A percentile compares a stretch with the other conserved stretches of the same genome.
phyloP scores from a whole-genome alignment of 345 rosid genomes.

The Zanthoxylum bungeanum region DNA sequence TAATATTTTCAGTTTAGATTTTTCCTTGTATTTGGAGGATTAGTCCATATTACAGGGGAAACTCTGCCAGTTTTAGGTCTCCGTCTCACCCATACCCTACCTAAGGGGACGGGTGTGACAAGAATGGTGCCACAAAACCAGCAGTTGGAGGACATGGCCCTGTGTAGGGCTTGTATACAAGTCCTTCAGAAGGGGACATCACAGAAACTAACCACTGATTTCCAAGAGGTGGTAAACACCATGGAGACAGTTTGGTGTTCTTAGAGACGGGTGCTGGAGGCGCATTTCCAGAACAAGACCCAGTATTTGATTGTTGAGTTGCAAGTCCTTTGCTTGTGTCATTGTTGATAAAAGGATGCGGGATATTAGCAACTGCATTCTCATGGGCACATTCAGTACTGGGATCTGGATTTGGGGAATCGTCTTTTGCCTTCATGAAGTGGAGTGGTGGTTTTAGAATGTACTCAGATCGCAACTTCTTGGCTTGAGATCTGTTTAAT shows the following conservation, averaged over 20 bases:
- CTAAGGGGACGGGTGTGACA: no score
- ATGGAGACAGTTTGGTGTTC: conserved; percentile 31
- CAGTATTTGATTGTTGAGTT: conserved; percentile 21
- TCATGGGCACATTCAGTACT: conserved; percentile 38
- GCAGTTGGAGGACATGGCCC: conserved; percentile 62
- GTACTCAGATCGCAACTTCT: conserved; percentile 24
- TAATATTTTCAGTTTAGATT: no score
- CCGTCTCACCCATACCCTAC: no score
- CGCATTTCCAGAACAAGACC: conserved; percentile 18
- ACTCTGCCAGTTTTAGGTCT: no score
- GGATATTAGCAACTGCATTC: conserved; percentile 44
- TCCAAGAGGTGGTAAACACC: conserved; percentile 52
- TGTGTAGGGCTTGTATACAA: conserved; percentile 70
- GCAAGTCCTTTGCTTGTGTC: conserved; percentile 31
- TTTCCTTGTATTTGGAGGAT: no score
- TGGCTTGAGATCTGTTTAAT: conserved; percentile 29
- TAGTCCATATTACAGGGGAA: no score
- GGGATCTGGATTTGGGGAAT: conserved; percentile 24
- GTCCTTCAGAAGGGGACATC: conserved; percentile 80
- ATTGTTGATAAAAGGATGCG: conserved; percentile 28
- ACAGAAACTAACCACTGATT: conserved; percentile 79
- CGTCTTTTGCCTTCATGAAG: conserved; percentile 17
- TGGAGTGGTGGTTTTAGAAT: conserved; percentile 18
- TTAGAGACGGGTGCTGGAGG: conserved; percentile 20
- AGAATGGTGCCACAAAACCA: conserved; percentile 47